Conservation (phyloP, 2,329 filamentous ascomycete species). For the Thermothelomyces thermophilus region DNA sequence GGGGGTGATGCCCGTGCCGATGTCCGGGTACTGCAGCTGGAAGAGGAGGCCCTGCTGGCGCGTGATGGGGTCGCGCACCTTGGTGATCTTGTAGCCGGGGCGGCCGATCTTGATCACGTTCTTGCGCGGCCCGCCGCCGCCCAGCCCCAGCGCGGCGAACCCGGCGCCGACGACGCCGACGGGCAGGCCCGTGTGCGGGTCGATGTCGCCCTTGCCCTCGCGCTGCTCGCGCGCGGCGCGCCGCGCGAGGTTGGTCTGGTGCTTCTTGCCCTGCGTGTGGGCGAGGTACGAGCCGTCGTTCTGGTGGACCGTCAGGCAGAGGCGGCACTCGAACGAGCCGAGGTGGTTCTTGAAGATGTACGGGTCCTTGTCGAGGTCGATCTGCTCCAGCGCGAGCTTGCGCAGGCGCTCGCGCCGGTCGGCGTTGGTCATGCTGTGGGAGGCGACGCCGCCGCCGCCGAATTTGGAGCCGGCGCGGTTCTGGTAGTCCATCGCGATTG, state of each 20-base stretch:
- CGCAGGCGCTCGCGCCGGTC: constrained; percentile 95
- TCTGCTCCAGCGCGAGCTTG: constrained; percentile 96
- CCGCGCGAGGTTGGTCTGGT: constrained; percentile 95
- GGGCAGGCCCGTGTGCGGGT: constrained; percentile 62
- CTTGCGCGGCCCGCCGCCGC: constrained; percentile 56
- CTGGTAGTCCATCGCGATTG: constrained; percentile 65
- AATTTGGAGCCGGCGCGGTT: constrained; percentile 97
- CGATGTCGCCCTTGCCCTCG: constrained; percentile 67
- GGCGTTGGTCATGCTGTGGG: constrained; percentile 85
- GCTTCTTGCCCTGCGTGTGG: constrained; percentile 96
- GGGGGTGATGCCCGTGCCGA: constrained; percentile 65
- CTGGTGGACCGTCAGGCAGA: constrained; percentile 95
- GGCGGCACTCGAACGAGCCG: constrained; percentile 93
- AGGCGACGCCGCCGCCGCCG: constrained; percentile 93
- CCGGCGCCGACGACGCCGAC: constrained; percentile 69
- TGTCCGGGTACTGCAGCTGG: constrained; percentile 92
- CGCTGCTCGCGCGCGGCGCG: constrained; percentile 93
- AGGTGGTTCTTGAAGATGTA: constrained; percentile 99
- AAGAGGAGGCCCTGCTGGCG: constrained; percentile 89
- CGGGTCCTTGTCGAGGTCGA: constrained; percentile 98
- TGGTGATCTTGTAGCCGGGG: constrained; percentile 96
- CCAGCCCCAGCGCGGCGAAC: constrained; percentile 46
- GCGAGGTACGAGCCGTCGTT: constrained; percentile 98
- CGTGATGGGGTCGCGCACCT: constrained; percentile 82
- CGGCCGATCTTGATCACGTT: constrained; percentile 92